Percentiles rank a stretch among this genome's conserved stretches.
Evolutionary conservation across 2,329 filamentous ascomycete species (phyloP).

Genomic region (Massarina eburnea): DNA sequence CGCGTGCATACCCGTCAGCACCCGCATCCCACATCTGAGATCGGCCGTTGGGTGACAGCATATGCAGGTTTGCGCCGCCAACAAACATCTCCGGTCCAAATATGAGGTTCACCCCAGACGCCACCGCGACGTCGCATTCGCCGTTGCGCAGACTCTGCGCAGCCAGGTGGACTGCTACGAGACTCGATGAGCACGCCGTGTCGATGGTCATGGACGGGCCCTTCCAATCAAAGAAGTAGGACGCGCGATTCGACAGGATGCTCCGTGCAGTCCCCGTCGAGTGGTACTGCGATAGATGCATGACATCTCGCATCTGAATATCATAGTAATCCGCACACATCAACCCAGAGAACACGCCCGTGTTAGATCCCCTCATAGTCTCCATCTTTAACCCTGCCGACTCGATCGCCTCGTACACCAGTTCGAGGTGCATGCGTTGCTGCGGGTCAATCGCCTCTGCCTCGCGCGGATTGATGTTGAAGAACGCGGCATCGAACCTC

Average conservation of each 20-base stretch:
- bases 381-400: not conserved
- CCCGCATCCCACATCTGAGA: constrained; percentile 25
- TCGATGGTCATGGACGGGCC: constrained; percentile 18
- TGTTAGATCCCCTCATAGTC: not conserved
- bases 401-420: constrained; percentile 17
- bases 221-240: constrained; percentile 16
- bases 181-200: constrained; percentile 18
- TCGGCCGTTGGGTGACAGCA: constrained; percentile 14
- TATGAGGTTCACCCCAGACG: constrained; percentile 13
- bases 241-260: constrained; percentile 16
- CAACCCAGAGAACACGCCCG: not conserved
- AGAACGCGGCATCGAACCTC: constrained; percentile 10
- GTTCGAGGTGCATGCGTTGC: constrained; percentile 16
- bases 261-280: constrained; percentile 1
- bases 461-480: constrained; percentile 7
- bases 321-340: not conserved
- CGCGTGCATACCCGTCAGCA: constrained; percentile 22
- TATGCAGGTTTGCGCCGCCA: constrained; percentile 1
- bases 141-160: constrained; percentile 7
- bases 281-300: not conserved
- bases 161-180: constrained; percentile 16
- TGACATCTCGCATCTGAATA: not conserved
- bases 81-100: not conserved
- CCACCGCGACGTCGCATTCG: constrained; percentile 19
- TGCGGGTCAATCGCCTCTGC: constrained; percentile 18